Percentiles rank a stretch among this genome's conserved stretches.
Evolutionary conservation across 169 alveolate species (phyloP).

Genomic region (Theileria parva): DNA sequence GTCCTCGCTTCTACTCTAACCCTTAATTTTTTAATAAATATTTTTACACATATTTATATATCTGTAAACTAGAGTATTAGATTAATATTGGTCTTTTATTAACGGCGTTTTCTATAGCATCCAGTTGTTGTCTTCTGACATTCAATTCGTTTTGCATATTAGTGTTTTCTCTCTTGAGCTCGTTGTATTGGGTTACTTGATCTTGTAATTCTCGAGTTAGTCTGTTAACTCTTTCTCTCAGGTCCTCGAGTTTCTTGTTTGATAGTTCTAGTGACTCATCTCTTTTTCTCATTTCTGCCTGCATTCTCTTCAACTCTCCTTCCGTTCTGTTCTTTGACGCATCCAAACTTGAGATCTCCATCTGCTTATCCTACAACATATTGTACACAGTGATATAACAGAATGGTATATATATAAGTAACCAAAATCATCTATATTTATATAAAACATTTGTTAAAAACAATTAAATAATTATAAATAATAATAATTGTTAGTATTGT

Average conservation of each 20-base stretch:
- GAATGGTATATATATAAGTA: neutral
- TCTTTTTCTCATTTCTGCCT: conserved; percentile 10
- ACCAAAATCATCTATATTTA: neutral
- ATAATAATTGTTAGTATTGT: neutral
- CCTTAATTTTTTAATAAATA: neutral
- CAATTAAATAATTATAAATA: neutral
- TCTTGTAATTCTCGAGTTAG: conserved; percentile 9
- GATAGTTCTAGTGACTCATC: neutral
- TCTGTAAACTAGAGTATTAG: neutral
- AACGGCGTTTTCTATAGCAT: conserved; percentile 22
- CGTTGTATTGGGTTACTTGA: neutral
- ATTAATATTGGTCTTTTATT: conserved; percentile 5
- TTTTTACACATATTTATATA: neutral
- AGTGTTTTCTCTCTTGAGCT: neutral
- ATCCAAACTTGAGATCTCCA: neutral
- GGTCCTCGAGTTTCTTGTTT: conserved; percentile 14
- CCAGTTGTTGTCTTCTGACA: conserved; percentile 24
- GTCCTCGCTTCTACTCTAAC: conserved; percentile 28
- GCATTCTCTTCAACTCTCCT: conserved; percentile 27
- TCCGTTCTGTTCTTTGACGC: neutral
- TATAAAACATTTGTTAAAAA: neutral
- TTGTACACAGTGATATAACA: neutral
- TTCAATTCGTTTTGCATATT: conserved; percentile 37
- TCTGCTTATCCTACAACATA: conserved; percentile 20
- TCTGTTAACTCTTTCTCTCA: neutral